Conservation (phyloP, 192 early-diverging fungal species). For the Coemansia sp. region DNA sequence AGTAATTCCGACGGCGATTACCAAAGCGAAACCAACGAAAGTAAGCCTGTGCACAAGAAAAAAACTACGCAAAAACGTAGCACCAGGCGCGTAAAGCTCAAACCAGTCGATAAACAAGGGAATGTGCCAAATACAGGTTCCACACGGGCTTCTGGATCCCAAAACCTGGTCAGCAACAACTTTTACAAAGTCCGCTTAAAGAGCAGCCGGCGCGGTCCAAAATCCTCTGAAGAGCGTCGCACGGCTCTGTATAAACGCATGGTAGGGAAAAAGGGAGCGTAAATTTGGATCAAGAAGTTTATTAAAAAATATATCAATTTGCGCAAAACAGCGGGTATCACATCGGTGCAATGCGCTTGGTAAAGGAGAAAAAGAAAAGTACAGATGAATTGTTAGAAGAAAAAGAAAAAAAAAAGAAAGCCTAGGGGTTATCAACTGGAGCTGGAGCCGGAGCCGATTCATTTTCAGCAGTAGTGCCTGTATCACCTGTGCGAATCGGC, state of each 20-base stretch:
- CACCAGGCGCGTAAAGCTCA: constrained; percentile 51
- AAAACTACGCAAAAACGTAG: constrained; percentile 54
- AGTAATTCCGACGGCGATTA: constrained; percentile 16
- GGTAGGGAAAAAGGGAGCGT: constrained; percentile 14
- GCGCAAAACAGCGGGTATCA: too few species aligned
- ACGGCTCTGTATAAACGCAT: constrained; percentile 50
- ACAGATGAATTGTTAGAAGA: too few species aligned
- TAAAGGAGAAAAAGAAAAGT: too few species aligned
- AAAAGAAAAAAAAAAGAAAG: background rate
- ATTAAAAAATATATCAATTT: too few species aligned
- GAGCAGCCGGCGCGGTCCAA: constrained; percentile 25
- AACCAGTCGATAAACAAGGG: constrained; percentile 31
- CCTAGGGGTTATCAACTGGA: background rate
- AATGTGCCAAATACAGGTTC: background rate
- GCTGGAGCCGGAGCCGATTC: background rate
- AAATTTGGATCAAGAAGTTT: background rate
- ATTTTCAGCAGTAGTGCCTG: background rate
- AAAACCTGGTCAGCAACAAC: constrained; percentile 49
- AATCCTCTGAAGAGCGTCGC: constrained; percentile 39
- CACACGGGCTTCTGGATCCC: constrained; percentile 5
- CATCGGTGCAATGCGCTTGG: too few species aligned
- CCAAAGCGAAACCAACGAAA: constrained; percentile 1
- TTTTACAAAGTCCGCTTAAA: constrained; percentile 49
- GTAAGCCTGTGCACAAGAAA: constrained; percentile 13
- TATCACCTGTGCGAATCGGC: background rate